Percentiles rank a stretch among this genome's conserved stretches.
Conservation (phyloP, 495 filamentous ascomycete genomes). For the Lophiotrema nucula region DNA sequence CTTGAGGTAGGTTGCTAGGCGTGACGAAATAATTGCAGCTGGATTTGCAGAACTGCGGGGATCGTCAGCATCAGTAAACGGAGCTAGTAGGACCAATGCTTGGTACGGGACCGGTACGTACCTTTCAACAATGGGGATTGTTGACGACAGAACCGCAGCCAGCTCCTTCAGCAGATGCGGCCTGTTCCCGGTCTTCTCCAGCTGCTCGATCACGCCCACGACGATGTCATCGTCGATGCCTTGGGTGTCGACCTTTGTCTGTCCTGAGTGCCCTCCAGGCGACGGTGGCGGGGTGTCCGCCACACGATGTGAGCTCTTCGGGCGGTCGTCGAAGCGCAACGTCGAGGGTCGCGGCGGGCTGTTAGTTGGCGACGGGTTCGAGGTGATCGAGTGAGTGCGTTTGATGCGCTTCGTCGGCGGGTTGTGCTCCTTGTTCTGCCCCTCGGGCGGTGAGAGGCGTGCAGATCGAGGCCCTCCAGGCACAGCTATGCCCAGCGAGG, state of each 20-base stretch:
- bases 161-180: constrained; percentile 95
- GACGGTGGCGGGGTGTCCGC: constrained; percentile 86
- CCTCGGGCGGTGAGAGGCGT: constrained; percentile 58
- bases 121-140: constrained; percentile 86
- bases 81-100: not conserved
- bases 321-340: constrained; percentile 47
- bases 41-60: constrained; percentile 84
- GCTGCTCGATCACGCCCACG: constrained; percentile 82
- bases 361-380: constrained; percentile 49
- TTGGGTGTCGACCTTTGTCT: constrained; percentile 73
- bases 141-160: constrained; percentile 70
- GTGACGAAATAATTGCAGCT: constrained; percentile 88
- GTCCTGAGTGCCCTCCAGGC: constrained; percentile 56
- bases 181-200: constrained; percentile 88
- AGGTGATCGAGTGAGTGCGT: constrained; percentile 63
- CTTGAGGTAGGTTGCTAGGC: constrained; percentile 84
- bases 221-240: constrained; percentile 95
- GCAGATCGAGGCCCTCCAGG: constrained; percentile 67
- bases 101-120: constrained; percentile 51
- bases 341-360: constrained; percentile 49
- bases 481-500: constrained; percentile 88
- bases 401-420: constrained; percentile 83
- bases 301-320: constrained; percentile 46
- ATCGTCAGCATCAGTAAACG: constrained; percentile 27
- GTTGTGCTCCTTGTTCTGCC: constrained; percentile 52